Evolutionary conservation across 1,139 yeast species (phyloP), one percentile per base, ranked within the genome.

Genomic region (Taiozyma sp.): DNA sequence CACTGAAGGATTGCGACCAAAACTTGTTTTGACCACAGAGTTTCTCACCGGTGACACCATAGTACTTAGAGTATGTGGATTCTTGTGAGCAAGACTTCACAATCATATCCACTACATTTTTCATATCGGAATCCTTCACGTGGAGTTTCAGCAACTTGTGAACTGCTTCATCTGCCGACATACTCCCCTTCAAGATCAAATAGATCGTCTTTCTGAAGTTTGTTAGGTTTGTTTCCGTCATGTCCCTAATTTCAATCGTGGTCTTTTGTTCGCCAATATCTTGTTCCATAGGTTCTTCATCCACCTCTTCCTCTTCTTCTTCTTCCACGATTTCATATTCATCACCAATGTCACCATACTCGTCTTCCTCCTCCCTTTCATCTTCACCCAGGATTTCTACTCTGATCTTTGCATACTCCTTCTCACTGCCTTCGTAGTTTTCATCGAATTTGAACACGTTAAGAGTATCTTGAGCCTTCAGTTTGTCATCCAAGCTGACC

Each of bases 111-210:
- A 81, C 83, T 42, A 89, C 73, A 57, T 80, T 70, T 32, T 66
- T 66, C 44, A 76, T 75, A 24, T 68, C 66, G 0, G 68, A 66
- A 46, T 70, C 73, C 7, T 70, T 66, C 3, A 76, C 66, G 6
- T 74, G 68, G 19, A 84, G 64, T 61, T 78, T 78, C 44, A 88
- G 61, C 13, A 93, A 70, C 65, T 92, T 92, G 67, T 92, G 98
- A 0, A 89, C 91, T 1, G 96, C 95, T 72, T 93, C 99, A 59
- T 90, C 96, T 3, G 93, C 84, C 1, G 96, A 85, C 83, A 92
- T 80, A 51, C 97, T 84, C n/a, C 97, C 89, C 87, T 89, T 91
- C 32, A 93, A 73, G 0, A 95, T 85, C 46, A 91, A 72, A 61
- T 92, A 92, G 2, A 92, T 87, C 1, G 80, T 79, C 62, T 90